A percentile compares a stretch with the other conserved stretches of the same genome.
Conservation (phyloP, 352 stramenopile species). For the Pythium plurisporium region DNA sequence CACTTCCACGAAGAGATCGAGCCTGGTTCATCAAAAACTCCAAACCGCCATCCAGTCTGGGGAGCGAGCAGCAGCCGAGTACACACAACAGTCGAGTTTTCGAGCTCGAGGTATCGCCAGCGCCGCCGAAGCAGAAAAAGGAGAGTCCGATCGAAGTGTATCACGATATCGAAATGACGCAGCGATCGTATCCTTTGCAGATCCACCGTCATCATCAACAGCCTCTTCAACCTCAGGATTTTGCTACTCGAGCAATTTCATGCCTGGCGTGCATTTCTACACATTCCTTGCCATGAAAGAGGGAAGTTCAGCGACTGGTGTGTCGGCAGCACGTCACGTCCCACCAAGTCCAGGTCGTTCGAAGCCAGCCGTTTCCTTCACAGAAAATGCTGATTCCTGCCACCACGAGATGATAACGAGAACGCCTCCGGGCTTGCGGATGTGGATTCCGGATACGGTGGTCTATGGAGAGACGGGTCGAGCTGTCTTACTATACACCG, state of each 20-base stretch:
- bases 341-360: background rate
- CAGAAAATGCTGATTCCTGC: background rate
- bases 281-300: constrained; percentile 68
- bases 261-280: constrained; percentile 78
- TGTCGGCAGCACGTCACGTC: background rate
- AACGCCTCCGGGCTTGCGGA: constrained; percentile 32
- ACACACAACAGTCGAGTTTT: constrained; percentile 21
- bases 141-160: constrained; percentile 25
- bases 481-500: constrained; percentile 66
- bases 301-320: background rate
- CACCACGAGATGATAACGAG: constrained; percentile 11
- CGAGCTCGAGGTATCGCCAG: constrained; percentile 12
- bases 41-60: constrained; percentile 50
- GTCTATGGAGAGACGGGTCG: constrained; percentile 73
- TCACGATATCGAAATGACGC: constrained; percentile 53
- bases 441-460: constrained; percentile 78
- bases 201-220: constrained; percentile 25
- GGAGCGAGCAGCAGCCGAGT: constrained; percentile 33
- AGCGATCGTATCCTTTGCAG: constrained; percentile 56
- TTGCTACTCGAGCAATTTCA: constrained; percentile 56
- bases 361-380: background rate
- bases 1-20: constrained; percentile 15
- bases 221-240: constrained; percentile 24
- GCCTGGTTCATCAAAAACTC: constrained; percentile 62
- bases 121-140: constrained; percentile 13